Conservation (phyloP, 176 grass and related monocot genomes). For the Paspalum notatum region DNA sequence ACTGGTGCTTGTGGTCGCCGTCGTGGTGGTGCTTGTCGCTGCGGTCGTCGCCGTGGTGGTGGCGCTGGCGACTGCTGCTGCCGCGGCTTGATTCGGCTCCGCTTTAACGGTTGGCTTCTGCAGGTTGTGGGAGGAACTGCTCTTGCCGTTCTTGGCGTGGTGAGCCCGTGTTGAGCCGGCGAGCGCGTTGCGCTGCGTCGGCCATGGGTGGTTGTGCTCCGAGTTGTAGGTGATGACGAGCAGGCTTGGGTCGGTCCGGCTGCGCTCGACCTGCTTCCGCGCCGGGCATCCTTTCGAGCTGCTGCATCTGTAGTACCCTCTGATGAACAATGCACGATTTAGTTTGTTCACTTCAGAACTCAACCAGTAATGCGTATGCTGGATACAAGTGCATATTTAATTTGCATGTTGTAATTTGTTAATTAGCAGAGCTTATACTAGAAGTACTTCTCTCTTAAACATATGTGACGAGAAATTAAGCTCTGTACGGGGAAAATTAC, state of each 20-base stretch:
- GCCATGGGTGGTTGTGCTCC: slow-evolving; percentile 99
- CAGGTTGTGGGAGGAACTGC: slow-evolving; percentile 31
- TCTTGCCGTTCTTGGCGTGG: slow-evolving; percentile 67
- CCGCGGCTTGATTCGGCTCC: slow-evolving; percentile 28
- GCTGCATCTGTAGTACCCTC: slow-evolving; percentile 97
- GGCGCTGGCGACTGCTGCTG: not conserved
- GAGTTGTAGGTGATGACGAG: slow-evolving; percentile 98
- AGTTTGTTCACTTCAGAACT: not conserved
- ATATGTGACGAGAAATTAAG: not conserved
- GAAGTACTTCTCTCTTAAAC: too few species aligned
- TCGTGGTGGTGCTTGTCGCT: slow-evolving; percentile 20
- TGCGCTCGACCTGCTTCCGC: slow-evolving; percentile 97
- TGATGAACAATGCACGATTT: slow-evolving; percentile 43
- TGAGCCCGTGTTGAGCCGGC: slow-evolving; percentile 83
- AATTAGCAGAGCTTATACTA: not conserved
- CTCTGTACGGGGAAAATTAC: not conserved
- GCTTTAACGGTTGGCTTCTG: slow-evolving; percentile 48
- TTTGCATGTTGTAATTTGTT: not conserved
- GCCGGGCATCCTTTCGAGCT: slow-evolving; percentile 98
- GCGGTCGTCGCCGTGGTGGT: not conserved
- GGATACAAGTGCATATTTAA: not conserved
- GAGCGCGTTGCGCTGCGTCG: slow-evolving; percentile 92
- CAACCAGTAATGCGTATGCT: not conserved
- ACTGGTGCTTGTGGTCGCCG: slow-evolving; percentile 27
- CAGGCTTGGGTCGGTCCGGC: slow-evolving; percentile 91